These are phyloP conservation scores for Pythium phragmiticola DNA, from an alignment of 352 stramenopile species.

Conservation along the genomic window DNA sequence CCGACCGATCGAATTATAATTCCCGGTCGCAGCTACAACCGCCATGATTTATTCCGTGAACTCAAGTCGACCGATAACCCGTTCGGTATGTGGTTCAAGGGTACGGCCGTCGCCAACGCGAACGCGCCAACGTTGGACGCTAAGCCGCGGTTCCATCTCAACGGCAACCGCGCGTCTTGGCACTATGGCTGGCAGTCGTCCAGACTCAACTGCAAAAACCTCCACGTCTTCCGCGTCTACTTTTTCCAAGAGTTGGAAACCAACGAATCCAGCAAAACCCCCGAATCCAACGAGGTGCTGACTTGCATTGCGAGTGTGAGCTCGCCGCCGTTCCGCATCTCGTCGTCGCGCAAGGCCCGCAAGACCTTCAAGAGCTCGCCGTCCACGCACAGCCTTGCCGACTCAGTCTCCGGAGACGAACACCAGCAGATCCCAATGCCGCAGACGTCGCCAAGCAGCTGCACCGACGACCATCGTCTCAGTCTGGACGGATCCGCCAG, in stretches of 20 bases:
- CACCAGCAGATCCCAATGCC: conserved; percentile 17
- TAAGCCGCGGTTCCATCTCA: conserved; percentile 65
- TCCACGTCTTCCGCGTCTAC: conserved; percentile 81
- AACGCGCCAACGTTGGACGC: conserved; percentile 6
- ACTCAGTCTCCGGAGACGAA: conserved; percentile 6
- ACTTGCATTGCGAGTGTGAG: conserved; percentile 53
- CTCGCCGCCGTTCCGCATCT: conserved; percentile 76
- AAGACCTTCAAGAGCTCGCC: conserved; percentile 70
- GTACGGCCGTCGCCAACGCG: conserved; percentile 30
- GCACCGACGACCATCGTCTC: conserved; percentile 13
- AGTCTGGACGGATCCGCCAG: conserved; percentile 9
- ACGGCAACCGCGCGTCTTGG: conserved; percentile 85
- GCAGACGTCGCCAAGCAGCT: conserved; percentile 12
- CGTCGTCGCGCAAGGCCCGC: conserved; percentile 75
- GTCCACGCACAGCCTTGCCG: conserved; percentile 26
- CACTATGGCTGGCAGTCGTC: conserved; percentile 87
- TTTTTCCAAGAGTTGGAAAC: conserved; percentile 44
- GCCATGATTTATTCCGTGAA: conserved; percentile 62
- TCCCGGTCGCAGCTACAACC: conserved; percentile 48
- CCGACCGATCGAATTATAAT: conserved; percentile 26
- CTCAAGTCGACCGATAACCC: conserved; percentile 79
- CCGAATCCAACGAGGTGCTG: conserved; percentile 18
- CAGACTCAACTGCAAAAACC: conserved; percentile 80
- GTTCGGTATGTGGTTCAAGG: conserved; percentile 73
- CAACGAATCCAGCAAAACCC: not conserved